phyloP scores from a whole-genome alignment of 129 eudicot genomes.

The Flaveria trinervia region DNA sequence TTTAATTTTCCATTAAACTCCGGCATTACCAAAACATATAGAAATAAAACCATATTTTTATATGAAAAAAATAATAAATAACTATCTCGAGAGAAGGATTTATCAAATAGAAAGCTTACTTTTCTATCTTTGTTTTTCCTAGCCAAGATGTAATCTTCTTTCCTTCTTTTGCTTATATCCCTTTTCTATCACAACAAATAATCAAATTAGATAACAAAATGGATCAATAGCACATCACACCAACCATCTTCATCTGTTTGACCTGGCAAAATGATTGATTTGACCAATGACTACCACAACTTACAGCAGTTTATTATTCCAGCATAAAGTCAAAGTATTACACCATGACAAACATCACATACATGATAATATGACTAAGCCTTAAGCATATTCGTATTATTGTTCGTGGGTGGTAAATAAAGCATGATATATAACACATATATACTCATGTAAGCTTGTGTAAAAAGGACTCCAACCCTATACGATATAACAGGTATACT shows the following conservation, averaged over 20 bases:
- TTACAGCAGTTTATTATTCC: too few species aligned
- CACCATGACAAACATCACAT: constrained; percentile 7
- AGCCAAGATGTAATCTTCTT: constrained; percentile 55
- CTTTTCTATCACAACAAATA: constrained; percentile 57
- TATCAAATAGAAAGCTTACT: constrained; percentile 39
- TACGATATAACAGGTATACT: background rate
- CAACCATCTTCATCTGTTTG: background rate
- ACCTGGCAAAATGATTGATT: background rate
- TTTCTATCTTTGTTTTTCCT: constrained; percentile 77
- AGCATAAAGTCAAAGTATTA: background rate
- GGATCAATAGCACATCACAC: background rate
- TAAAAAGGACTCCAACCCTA: background rate
- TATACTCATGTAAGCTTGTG: background rate
- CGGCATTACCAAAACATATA: background rate
- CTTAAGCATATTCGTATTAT: background rate
- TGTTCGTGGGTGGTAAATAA: background rate
- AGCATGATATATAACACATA: background rate
- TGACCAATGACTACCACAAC: constrained; percentile 10
- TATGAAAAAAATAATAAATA: background rate
- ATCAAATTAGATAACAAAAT: constrained; percentile 2
- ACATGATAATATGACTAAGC: background rate
- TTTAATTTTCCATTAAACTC: background rate
- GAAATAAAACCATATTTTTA: background rate
- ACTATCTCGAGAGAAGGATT: background rate
- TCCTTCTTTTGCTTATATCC: constrained; percentile 71